These are phyloP conservation scores for Pseudotulostoma volvatum DNA, from an alignment of 495 filamentous ascomycete species.

Conservation along the genomic window DNA sequence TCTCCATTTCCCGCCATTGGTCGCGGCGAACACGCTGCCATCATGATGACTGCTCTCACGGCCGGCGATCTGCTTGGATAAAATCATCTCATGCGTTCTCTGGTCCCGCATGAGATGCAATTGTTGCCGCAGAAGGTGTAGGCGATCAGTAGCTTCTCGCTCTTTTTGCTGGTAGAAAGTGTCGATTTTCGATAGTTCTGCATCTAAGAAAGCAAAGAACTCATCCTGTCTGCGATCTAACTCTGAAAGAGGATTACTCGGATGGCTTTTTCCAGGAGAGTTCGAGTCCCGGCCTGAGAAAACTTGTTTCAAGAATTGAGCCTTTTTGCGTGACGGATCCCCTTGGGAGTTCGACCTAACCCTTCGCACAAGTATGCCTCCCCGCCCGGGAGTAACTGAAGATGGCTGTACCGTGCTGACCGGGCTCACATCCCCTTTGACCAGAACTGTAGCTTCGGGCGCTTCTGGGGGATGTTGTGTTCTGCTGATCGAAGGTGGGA, in stretches of 20 bases:
- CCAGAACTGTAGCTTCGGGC: no score
- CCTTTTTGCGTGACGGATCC: constrained; percentile 7
- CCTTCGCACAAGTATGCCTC: neutral
- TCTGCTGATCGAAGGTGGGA: neutral
- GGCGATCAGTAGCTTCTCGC: constrained; percentile 52
- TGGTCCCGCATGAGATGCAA: constrained; percentile 77
- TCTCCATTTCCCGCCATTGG: constrained; percentile 10
- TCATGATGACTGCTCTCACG: neutral
- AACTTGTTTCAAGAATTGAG: constrained; percentile 23
- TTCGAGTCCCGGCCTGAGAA: constrained; percentile 18
- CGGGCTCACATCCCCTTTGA: neutral
- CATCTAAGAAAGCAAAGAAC: constrained; percentile 65
- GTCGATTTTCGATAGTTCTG: constrained; percentile 72
- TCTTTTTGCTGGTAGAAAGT: constrained; percentile 72
- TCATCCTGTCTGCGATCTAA: constrained; percentile 48
- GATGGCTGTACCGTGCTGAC: neutral
- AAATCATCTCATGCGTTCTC: constrained; percentile 50
- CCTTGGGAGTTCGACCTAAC: neutral
- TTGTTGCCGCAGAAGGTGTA: constrained; percentile 58
- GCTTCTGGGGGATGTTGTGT: no score
- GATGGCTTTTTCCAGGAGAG: constrained; percentile 15
- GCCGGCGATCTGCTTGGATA: constrained; percentile 2
- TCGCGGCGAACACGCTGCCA: constrained; percentile 1
- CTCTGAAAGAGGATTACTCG: constrained; percentile 31
- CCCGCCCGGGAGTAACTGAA: neutral